A percentile compares a stretch with the other conserved stretches of the same genome.
Conservation (phyloP, 345 rosid species). For the Fremontodendron californicum region DNA sequence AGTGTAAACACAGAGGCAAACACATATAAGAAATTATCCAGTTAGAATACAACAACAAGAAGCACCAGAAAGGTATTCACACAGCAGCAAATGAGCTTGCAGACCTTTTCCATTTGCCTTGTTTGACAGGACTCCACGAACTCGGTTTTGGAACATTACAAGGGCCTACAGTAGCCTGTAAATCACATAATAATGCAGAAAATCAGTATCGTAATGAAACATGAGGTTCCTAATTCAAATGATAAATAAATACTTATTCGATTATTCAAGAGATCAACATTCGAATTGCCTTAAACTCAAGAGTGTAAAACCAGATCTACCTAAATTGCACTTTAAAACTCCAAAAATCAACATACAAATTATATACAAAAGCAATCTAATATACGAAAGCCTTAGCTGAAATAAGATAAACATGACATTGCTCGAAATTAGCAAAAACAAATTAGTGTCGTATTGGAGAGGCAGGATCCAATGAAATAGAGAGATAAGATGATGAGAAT, state of each 20-base stretch:
- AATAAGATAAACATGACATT: neutral
- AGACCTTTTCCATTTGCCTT: conserved; percentile 95
- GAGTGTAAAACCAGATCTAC: conserved; percentile 27
- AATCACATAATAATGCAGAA: conserved; percentile 26
- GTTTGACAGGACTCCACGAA: conserved; percentile 93
- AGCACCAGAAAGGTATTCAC: neutral
- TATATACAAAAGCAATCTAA: neutral
- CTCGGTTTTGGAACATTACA: conserved; percentile 88
- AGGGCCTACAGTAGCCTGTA: conserved; percentile 90
- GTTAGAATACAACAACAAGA: neutral
- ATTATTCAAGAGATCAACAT: conserved; percentile 3
- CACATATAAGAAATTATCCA: neutral
- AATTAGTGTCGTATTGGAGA: neutral
- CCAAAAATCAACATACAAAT: neutral
- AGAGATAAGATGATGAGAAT: neutral
- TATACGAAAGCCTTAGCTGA: neutral
- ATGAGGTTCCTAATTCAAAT: conserved; percentile 17
- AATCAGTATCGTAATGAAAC: conserved; percentile 2
- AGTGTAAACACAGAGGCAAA: neutral
- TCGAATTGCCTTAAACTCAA: neutral
- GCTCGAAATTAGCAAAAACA: conserved; percentile 5
- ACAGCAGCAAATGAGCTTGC: neutral
- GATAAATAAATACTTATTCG: neutral
- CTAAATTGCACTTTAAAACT: conserved; percentile 9
- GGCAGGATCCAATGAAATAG: conserved; percentile 23